Conservation (phyloP, 495 filamentous ascomycete genomes). For the Daldinia loculata region DNA sequence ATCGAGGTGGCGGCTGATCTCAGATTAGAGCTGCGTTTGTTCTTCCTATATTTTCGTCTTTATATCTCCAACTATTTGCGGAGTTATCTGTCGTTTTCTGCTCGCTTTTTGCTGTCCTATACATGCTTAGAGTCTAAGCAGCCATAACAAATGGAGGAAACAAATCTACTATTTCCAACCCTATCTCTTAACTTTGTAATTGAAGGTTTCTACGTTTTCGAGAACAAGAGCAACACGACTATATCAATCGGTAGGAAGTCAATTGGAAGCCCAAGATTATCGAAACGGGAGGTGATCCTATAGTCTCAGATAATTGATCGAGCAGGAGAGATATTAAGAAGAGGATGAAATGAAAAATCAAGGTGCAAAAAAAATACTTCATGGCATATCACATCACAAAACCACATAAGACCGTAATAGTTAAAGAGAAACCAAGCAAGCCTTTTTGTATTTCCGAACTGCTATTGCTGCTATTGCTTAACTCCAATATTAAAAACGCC, state of each 20-base stretch:
- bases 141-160: neutral
- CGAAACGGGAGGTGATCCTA: neutral
- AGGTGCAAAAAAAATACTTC: neutral
- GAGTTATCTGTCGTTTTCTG: neutral
- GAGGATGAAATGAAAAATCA: neutral
- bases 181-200: neutral
- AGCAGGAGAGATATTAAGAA: neutral
- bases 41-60: constrained; percentile 18
- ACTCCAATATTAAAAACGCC: neutral
- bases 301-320: neutral
- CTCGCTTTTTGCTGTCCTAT: neutral
- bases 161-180: neutral
- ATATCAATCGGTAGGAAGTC: neutral
- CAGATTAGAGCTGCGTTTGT: constrained; percentile 17
- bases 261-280: neutral
- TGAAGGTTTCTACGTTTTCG: neutral
- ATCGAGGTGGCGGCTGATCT: constrained; percentile 33
- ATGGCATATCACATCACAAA: neutral
- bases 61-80: neutral
- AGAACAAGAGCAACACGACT: neutral
- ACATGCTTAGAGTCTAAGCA: neutral
- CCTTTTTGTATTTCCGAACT: constrained; percentile 8
- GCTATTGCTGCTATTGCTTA: constrained; percentile 3
- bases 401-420: neutral
- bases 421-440: neutral